Conservation (phyloP, 768 basidiomycete species). For the Lanmaoa pseudosensibilis region DNA sequence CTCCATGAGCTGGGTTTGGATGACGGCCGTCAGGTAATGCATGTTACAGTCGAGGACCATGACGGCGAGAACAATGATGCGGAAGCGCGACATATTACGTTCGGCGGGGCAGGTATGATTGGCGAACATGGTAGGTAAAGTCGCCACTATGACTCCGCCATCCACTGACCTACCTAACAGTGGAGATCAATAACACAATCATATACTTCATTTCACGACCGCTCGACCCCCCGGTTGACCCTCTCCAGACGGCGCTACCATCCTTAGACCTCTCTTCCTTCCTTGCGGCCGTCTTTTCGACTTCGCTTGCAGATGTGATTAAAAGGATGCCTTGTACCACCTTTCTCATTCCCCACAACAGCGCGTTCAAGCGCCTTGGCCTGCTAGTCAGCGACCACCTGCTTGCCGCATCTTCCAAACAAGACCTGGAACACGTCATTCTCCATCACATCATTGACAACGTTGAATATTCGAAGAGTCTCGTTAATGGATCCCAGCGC, state of each 20-base stretch:
- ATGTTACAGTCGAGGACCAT: slow-evolving; percentile 53
- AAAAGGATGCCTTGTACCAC: slow-evolving; percentile 68
- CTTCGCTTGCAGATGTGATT: slow-evolving; percentile 71
- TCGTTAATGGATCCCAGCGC: slow-evolving; percentile 64
- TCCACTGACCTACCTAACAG: slow-evolving; percentile 38
- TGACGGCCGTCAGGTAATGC: slow-evolving; percentile 68
- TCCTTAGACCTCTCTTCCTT: slow-evolving; percentile 86
- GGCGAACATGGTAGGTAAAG: slow-evolving; percentile 66
- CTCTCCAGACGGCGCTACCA: slow-evolving; percentile 78
- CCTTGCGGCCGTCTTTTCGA: slow-evolving; percentile 86
- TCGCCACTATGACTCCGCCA: neutral
- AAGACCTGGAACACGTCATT: slow-evolving; percentile 80
- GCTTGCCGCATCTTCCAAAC: slow-evolving; percentile 71
- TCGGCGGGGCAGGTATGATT: slow-evolving; percentile 80
- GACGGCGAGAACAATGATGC: slow-evolving; percentile 47
- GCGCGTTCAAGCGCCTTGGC: slow-evolving; percentile 87
- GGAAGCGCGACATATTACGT: slow-evolving; percentile 59
- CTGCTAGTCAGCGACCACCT: slow-evolving; percentile 83
- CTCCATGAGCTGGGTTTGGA: slow-evolving; percentile 69
- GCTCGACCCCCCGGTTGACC: slow-evolving; percentile 77
- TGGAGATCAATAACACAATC: slow-evolving; percentile 71
- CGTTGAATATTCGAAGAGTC: slow-evolving; percentile 66
- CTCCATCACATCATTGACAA: slow-evolving; percentile 82
- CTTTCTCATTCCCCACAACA: slow-evolving; percentile 84
- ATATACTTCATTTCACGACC: slow-evolving; percentile 90